Base-by-base conservation (phyloP, 257 asterid genomes). In the Solanum rostratum region DNA sequence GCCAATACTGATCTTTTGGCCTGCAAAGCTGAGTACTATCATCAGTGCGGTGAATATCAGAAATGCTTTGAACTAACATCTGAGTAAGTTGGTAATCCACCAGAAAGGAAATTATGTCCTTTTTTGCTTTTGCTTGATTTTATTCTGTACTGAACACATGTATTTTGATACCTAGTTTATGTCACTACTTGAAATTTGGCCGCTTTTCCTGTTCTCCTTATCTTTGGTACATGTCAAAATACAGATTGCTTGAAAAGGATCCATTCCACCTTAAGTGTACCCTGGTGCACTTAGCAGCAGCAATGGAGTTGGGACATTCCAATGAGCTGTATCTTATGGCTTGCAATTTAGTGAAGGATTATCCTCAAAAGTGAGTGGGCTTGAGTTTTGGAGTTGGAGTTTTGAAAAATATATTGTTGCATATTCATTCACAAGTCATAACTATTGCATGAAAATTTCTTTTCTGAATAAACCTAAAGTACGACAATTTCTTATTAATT, bases 261-360 rank as follows among this genome's bases (percentile, higher is more conserved):
- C 99, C 99, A 43, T 97, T 97, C 91, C 99, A 97, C 92, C 88
- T 94, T 82, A 97, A 94, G 88, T 91, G 95, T 88, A 97, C 97
- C 68, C 91, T 94, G 88, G 98, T 97, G 82, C 99, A 97, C 92
- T 91, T 97, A 89, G 97, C 98, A 41, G 98, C 98, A 68, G 98
- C 98, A 46, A 94, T 97, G 99, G 98, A 94, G 92, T 98, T 97
- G 87, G 99, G 98, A 62, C 95, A 95, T 89, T 90, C 98, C 73
- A 95, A 97, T 85, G 99, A 97, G 90, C 98, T 97, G 80, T 97
- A 97, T 92, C 95, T 97, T 82, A 92, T 97, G 98, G 95, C 99
- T 41, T 94, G 98, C 95, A 97, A 97, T 91, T 92, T 97, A 88
- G 98, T 95, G 86, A 97, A 95, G 91, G 99, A 97, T 92, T 94